A percentile compares a stretch with the other conserved stretches of the same genome.
Conservation (phyloP, 169 alveolate genomes). For the Plasmodium vivax region DNA sequence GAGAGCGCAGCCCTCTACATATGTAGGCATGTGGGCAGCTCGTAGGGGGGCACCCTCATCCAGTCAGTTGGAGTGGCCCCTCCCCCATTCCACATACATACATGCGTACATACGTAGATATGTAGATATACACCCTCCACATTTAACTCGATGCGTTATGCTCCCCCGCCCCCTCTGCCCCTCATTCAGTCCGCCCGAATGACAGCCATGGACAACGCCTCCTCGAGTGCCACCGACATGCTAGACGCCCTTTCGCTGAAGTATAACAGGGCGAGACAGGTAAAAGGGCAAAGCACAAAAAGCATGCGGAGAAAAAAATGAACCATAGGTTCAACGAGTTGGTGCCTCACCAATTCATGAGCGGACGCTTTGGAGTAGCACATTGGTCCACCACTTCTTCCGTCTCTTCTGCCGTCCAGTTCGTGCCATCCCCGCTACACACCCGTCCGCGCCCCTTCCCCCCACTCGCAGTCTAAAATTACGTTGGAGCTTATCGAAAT, state of each 20-base stretch:
- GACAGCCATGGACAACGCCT: conserved; percentile 93
- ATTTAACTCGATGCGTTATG: not conserved
- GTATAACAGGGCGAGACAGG: conserved; percentile 89
- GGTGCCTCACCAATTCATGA: not conserved
- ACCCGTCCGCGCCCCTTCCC: not conserved
- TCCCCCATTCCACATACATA: not conserved
- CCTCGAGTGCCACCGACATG: conserved; percentile 91
- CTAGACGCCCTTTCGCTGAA: conserved; percentile 82
- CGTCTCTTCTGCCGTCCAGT: not conserved
- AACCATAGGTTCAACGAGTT: not conserved
- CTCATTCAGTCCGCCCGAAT: conserved; percentile 86
- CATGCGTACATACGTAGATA: not conserved
- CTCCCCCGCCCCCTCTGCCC: not conserved
- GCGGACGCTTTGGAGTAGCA: not conserved
- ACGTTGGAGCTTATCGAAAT: conserved; percentile 95
- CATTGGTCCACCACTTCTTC: not conserved
- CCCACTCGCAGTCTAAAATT: conserved; percentile 86
- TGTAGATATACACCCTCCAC: not conserved
- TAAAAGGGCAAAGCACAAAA: not conserved
- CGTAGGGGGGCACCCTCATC: not conserved
- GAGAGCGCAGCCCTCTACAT: not conserved
- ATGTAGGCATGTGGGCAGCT: not conserved
- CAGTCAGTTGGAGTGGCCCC: not conserved
- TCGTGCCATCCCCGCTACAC: not conserved
- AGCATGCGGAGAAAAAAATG: not conserved